Conservation (phyloP, 2,329 filamentous ascomycete species). For the Fusarium nelsonii region DNA sequence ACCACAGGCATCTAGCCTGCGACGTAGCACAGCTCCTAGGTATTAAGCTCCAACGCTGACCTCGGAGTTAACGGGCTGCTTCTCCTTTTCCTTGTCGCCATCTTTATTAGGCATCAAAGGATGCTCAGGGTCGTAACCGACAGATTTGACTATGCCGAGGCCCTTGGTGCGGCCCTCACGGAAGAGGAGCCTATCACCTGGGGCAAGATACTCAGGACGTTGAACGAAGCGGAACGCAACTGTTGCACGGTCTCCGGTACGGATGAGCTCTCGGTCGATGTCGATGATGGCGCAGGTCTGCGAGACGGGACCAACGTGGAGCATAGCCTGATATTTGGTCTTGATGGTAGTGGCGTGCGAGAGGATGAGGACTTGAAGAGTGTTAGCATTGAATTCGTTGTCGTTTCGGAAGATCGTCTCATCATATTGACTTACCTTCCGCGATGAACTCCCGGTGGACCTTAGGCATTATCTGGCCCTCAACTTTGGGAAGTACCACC, state of each 20-base stretch:
- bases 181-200: conserved; percentile 91
- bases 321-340: conserved; percentile 96
- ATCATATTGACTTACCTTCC: conserved; percentile 66
- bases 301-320: conserved; percentile 93
- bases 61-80: conserved; percentile 36
- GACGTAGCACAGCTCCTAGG: not conserved
- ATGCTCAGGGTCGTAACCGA: conserved; percentile 83
- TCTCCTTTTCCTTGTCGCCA: conserved; percentile 40
- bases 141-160: conserved; percentile 89
- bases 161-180: conserved; percentile 96
- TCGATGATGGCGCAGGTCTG: conserved; percentile 98
- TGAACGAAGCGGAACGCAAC: conserved; percentile 97
- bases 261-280: conserved; percentile 94
- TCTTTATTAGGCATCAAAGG: conserved; percentile 54
- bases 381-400: conserved; percentile 21
- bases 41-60: conserved; percentile 45
- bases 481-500: conserved; percentile 90
- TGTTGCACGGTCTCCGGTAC: conserved; percentile 91
- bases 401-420: not conserved
- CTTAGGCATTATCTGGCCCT: conserved; percentile 76
- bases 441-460: conserved; percentile 83
- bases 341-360: conserved; percentile 98
- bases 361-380: conserved; percentile 80
- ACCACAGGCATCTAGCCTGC: not conserved
- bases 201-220: conserved; percentile 88